Evolutionary conservation across 192 early-diverging fungal genomes (phyloP).

Genomic region (Coemansia sp.): DNA sequence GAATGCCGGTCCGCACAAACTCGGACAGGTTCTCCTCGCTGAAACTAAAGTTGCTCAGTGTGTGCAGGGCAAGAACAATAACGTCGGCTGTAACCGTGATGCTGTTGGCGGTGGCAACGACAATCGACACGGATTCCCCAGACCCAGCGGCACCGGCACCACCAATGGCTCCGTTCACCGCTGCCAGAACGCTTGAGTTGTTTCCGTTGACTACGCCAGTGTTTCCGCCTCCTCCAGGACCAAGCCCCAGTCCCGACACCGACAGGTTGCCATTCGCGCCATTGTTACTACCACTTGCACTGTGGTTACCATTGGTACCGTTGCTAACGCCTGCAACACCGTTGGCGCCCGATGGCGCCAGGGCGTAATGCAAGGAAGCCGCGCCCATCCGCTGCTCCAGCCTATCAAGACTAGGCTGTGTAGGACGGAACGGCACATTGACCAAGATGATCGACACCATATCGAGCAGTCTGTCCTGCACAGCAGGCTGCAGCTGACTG

Average conservation of each 20-base stretch:
- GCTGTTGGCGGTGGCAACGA: slow-evolving; percentile 13
- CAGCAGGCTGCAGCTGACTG: slow-evolving; percentile 70
- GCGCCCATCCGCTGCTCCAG: slow-evolving; percentile 33
- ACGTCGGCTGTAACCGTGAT: slow-evolving; percentile 51
- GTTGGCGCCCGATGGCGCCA: background rate
- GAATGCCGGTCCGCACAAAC: slow-evolving; percentile 82
- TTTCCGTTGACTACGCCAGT: slow-evolving; percentile 6
- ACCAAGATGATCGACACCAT: slow-evolving; percentile 85
- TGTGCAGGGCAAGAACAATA: slow-evolving; percentile 78
- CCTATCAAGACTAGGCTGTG: slow-evolving; percentile 23
- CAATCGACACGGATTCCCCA: slow-evolving; percentile 13
- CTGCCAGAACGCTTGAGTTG: background rate
- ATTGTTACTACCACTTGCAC: slow-evolving; percentile 45
- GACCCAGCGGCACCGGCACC: background rate
- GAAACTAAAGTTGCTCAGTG: slow-evolving; percentile 89
- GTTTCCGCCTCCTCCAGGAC: slow-evolving; percentile 45
- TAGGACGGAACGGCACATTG: slow-evolving; percentile 70
- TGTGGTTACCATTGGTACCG: no score
- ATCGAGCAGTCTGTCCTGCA: slow-evolving; percentile 89
- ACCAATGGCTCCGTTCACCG: background rate
- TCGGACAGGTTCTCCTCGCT: slow-evolving; percentile 80
- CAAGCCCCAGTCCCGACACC: background rate
- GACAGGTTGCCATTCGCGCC: background rate
- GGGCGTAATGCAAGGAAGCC: slow-evolving; percentile 17
- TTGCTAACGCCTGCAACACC: slow-evolving; percentile 23